Evolutionary conservation across 768 basidiomycete species (phyloP), one percentile per base, ranked within the genome.

Genomic region (Suillus paluster): DNA sequence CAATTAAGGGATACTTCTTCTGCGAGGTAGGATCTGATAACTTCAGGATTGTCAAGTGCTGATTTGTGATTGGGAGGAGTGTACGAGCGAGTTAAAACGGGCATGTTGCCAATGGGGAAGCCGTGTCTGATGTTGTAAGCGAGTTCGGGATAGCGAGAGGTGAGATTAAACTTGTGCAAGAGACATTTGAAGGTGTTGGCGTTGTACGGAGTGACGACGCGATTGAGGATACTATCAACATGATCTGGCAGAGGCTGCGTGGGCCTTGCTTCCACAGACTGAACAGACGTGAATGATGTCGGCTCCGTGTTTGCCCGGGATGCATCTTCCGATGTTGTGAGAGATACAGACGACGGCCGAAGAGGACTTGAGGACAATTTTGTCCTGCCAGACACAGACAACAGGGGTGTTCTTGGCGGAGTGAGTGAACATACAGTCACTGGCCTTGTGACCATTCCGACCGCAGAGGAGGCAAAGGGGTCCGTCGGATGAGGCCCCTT

Each of bases 31-130:
- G 57, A 21, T 14, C 57, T 42, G 27, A 64, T 58, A 25, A 64
- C 48, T 12, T 36, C 33, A 3, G 55, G 38, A 17, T 64, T 52
- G 6, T 55, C 34, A 3, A 55, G 15, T n/a, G 61, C 57, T 8
- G 52, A 27, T 19, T 59, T 30, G 48, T 62, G 60, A 57, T 65
- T 65, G n/a, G 48, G 52, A 1, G 65, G 65, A 23, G 52, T 55
- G 49, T 60, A 66, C 3, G 65, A 61, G 4, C 34, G 55, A 0
- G 45, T 42, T 25, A 63, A 54, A 21, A 7, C 3, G 10, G 65
- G 63, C 14, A 62, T 62, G 21, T 63, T 53, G 4, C 65, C 63
- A 11, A 66, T 64, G 1, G 66, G 66, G 8, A 62, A 64, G 21
- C 66, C 63, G 23, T 42, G 41, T 10, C 30, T 4, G 14, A 66